These are phyloP conservation scores for Cutaneotrichosporon sp. DNA, from an alignment of 1,284 basidiomycete genomes.

Conservation along the genomic window DNA sequence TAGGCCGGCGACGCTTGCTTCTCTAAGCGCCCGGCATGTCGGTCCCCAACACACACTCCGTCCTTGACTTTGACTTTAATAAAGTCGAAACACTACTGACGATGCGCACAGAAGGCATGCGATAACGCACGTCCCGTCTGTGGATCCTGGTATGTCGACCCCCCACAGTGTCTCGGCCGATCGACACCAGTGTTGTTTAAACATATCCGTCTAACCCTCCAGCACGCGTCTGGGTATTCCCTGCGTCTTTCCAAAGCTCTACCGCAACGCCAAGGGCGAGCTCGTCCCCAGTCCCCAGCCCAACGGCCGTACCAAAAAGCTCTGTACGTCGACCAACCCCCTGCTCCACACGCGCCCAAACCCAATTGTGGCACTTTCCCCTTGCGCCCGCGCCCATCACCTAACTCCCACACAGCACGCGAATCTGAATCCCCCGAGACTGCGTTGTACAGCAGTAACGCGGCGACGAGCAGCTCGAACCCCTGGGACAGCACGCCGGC, in stretches of 20 bases:
- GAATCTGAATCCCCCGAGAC: slow-evolving; percentile 7
- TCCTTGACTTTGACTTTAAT: no score
- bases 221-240: slow-evolving; percentile 20
- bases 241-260: slow-evolving; percentile 25
- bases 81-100: no score
- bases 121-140: slow-evolving; percentile 17
- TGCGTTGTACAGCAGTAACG: background rate
- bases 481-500: slow-evolving; percentile 9
- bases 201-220: background rate
- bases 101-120: slow-evolving; percentile 20
- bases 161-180: background rate
- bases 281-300: slow-evolving; percentile 24
- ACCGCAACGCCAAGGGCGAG: slow-evolving; percentile 21
- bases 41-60: no score
- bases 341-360: background rate
- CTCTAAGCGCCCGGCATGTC: background rate
- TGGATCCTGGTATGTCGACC: slow-evolving; percentile 17
- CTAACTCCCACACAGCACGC: slow-evolving; percentile 1
- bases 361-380: no score
- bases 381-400: background rate
- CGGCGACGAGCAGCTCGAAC: slow-evolving; percentile 4
- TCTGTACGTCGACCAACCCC: slow-evolving; percentile 10
- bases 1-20: slow-evolving; percentile 5
- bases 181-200: background rate
- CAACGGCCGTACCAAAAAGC: slow-evolving; percentile 22